Conservation (phyloP, 2,329 filamentous ascomycete species). For the Botryotinia convoluta region DNA sequence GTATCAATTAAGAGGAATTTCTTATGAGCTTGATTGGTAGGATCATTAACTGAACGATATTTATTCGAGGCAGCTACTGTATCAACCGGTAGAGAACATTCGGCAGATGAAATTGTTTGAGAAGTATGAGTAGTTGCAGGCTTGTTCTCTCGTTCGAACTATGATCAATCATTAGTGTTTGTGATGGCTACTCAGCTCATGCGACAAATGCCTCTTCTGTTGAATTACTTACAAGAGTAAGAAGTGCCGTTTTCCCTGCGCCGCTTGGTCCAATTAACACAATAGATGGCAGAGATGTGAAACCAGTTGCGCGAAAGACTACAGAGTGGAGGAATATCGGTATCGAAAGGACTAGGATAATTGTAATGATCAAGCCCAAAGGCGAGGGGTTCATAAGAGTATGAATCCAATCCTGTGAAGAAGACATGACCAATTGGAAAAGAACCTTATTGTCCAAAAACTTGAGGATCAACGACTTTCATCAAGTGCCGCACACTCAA, state of each 20-base stretch:
- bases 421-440: constrained; percentile 20
- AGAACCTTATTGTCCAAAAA: not conserved
- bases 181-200: constrained; percentile 11
- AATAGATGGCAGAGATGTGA: constrained; percentile 70
- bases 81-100: constrained; percentile 53
- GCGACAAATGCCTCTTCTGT: not conserved
- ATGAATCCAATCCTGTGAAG: constrained; percentile 44
- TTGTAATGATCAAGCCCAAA: constrained; percentile 63
- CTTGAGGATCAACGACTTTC: not conserved
- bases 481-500: not conserved
- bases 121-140: constrained; percentile 53
- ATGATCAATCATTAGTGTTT: constrained; percentile 21
- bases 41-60: constrained; percentile 65
- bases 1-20: constrained; percentile 82
- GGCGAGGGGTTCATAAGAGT: constrained; percentile 58
- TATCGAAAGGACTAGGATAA: constrained; percentile 66
- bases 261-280: constrained; percentile 78
- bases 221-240: constrained; percentile 62
- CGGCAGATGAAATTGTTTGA: constrained; percentile 56
- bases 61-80: constrained; percentile 55
- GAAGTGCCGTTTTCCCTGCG: constrained; percentile 82
- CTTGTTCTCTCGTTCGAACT: constrained; percentile 53
- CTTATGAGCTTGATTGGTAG: constrained; percentile 55
- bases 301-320: constrained; percentile 63
- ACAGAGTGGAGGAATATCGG: constrained; percentile 76